Percentiles rank a stretch among this genome's conserved stretches.
These are phyloP conservation scores for Hypoxylon sp. DNA, from an alignment of 2,329 filamentous ascomycete species.

Conservation along the genomic window DNA sequence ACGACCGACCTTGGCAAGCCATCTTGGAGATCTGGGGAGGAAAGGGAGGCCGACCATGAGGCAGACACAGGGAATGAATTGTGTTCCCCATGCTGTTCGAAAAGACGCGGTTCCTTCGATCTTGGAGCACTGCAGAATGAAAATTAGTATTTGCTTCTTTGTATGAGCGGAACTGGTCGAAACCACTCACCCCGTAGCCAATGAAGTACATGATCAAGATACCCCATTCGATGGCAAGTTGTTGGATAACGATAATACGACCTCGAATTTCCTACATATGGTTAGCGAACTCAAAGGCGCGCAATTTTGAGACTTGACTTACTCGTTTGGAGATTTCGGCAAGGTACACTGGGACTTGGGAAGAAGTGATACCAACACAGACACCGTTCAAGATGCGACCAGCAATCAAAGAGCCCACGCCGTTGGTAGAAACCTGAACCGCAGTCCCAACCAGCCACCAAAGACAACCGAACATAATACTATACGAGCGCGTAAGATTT, in stretches of 20 bases:
- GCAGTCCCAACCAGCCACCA: constrained; percentile 67
- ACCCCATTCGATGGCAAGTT: constrained; percentile 78
- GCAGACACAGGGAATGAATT: constrained; percentile 67
- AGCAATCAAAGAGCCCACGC: constrained; percentile 62
- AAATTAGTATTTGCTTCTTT: constrained; percentile 5
- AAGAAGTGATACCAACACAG: constrained; percentile 71
- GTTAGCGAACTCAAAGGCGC: constrained; percentile 2
- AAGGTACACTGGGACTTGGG: constrained; percentile 74
- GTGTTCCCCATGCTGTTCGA: constrained; percentile 70
- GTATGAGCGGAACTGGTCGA: background rate
- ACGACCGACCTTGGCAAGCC: constrained; percentile 69
- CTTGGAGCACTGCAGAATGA: constrained; percentile 54
- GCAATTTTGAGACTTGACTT: constrained; percentile 16
- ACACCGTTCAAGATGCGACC: constrained; percentile 70
- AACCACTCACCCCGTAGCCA: constrained; percentile 58
- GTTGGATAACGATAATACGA: constrained; percentile 74
- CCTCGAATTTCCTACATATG: constrained; percentile 59
- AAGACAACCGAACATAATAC: constrained; percentile 55
- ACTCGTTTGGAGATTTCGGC: constrained; percentile 67
- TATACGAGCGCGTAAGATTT: constrained; percentile 28
- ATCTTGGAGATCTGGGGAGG: constrained; percentile 69
- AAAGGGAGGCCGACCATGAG: constrained; percentile 67
- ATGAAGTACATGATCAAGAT: constrained; percentile 77
- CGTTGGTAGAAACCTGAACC: constrained; percentile 66
- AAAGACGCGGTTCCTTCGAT: constrained; percentile 67